Base-by-base conservation (phyloP, 2,329 filamentous ascomycete species). In the Trematosphaeria pertusa region DNA sequence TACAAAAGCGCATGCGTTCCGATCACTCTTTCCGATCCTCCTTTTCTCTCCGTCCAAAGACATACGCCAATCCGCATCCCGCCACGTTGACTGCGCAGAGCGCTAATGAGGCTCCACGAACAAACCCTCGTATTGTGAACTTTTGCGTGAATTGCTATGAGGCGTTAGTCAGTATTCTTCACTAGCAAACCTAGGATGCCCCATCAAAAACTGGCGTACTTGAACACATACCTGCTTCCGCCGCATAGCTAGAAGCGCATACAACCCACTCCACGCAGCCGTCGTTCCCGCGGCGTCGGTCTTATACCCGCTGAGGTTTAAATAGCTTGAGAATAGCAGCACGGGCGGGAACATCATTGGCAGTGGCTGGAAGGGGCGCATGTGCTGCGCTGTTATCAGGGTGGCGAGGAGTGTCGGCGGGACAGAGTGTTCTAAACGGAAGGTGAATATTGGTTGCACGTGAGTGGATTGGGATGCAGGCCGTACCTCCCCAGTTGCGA, bases 301-400 rank as follows among this genome's bases (percentile, higher is more conserved):
- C 63, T 83, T 81, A 73, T 81, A 87, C 48, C 79, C 78, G 52
- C 79, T 78, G 21, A 88, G 62, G 64, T 87, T 88, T 34, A 87
- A 73, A 62, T 88, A 88, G 46, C 81, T 82, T 40, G 81, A 81
- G 72, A 87, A 86, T 48, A 88, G 77, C 3, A 88, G 76, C 45
- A 86, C 73, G 2, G 85, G 85, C 4, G 85, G 81, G 65, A 88
- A 88, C 53, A 86, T 70, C 80, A 88, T 85, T 3, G 86, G 86
- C 0, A 88, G 74, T 5, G 77, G 64, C 64, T 86, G 84, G 69
- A 86, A 84, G 6, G 86, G 86, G n/a, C 83, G 82, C 33, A 81
- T 75, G 73, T 87, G 82, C 59, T 87, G 83, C 9, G 85, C 83
- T 31, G 84, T 81, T 56, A 88, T 81, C 33, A 88, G 75, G 7